Base-by-base conservation (phyloP, 345 rosid genomes). In the Boechera stricta region DNA sequence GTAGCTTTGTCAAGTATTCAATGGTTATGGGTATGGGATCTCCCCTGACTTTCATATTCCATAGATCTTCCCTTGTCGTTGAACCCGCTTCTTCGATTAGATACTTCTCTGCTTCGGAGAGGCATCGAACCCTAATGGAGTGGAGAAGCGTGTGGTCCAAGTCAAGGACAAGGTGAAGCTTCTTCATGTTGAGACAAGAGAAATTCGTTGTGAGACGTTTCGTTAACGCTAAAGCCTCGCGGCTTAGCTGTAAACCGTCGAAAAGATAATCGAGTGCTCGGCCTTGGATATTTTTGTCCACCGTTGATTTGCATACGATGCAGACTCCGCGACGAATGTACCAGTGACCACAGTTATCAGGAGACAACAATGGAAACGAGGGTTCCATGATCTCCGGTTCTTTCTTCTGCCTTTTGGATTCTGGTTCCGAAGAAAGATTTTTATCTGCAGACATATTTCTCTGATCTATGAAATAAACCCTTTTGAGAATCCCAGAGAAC, bases 121-220 rank as follows among this genome's bases (percentile, higher is more conserved):
- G 76, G 33, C 2, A 2, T 15, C 10, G 12, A 61, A 48, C 49
- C 29, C 0, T 13, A 24, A 3, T 5, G 10, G 76, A 0, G 16
- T 72, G 76, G 38, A 72, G 10, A 24, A 72, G 76, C 68, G 76
- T 72, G 60, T 48, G 47, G 68, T 72, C 76, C 51, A 72, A 72
- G 51, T 72, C 76, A 48, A 72, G 68, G 6, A 72, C 68, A 12
- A 72, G 45, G 58, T 72, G 76, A 60, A 72, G 76, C 60, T 72
- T 72, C 51, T 72, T 60, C 58, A 48, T 45, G 36, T 21, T 7
- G 64, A 71, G 75, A 42, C 64, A 29, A 58, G 64, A 57, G 21
- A 58, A 10, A 6, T 32, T 49, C 3, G 76, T 59, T 6, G 26
- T 26, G 0, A 21, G 36, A 24, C 68, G 28, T 38, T 72, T 71